Base-by-base conservation (phyloP, 202 grass and related monocot genomes). In the Bolboschoenoplectus hybrid region DNA sequence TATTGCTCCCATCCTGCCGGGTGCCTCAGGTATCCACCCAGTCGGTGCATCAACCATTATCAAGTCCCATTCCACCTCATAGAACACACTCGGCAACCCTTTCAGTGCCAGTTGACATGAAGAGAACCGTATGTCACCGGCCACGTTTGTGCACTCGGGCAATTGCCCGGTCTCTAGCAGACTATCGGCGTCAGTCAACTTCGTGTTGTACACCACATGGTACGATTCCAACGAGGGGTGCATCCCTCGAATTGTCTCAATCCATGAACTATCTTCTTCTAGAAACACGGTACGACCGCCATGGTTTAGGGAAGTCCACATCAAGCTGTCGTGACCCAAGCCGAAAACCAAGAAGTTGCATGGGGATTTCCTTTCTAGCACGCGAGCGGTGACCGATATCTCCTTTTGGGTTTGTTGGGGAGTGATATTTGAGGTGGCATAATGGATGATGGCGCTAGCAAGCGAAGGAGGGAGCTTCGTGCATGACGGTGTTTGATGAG, bases 291-390 rank as follows among this genome's bases (percentile, higher is more conserved):
- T 97, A 86, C 92, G 92, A 43, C 95, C 95, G 49, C 91, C 92
- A 63, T 97, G 91, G 91, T 97, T 97, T 40, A 97, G 91, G 81
- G 89, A 87, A 49, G 85, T 91, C 95, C 92, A 95, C 87, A 93
- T 92, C 20, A 70, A 81, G 88, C 81, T 76, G 84, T 77, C 92
- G 66, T 71, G 81, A 1, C 88, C 91, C 3, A 97, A 86, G 39
- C 95, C 95, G 81, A 97, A 89, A 35, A 97, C 89, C 12, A 97
- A 90, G 69, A 97, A 89, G 76, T 92, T 87, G 85, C 95, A 97
- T 38, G 95, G 95, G 16, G 89, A 87, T 64, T 88, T 89, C 40
- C 53, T 45, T 64, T 82, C 74, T 26, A 97, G 88, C 6, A 82
- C 69, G 3, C 88, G 74, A 43, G 91, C 91, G 3, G 91, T 83